Evolutionary conservation across 495 filamentous ascomycete species (phyloP), one percentile per base, ranked within the genome.

Genomic region (Hyaloscypha variabilis): DNA sequence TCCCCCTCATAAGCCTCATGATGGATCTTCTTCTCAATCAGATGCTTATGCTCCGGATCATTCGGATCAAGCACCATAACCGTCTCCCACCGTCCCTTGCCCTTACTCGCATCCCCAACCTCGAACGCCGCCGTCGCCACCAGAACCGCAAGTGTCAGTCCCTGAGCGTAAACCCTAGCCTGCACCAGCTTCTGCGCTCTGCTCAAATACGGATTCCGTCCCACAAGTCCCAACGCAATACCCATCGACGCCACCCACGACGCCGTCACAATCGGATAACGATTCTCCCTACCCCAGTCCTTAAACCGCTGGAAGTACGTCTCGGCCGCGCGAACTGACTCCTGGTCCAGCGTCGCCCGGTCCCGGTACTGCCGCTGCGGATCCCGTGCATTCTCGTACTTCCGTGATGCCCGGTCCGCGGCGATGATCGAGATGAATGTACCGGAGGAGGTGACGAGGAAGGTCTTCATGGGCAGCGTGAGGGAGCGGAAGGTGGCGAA

Each of bases 141-240:
- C 65, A 99, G 78, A 59, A 98, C 92, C 72, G 90, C 91, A 21
- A 99, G 78, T 56, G 95, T 97, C 71, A 97, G 78, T 19, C 93
- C 93, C 80, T 99, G 95, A n/a, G 95, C 95, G 79, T 98, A 98
- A 66, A 99, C 90, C 82, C 95, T 88, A 11, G 96, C 96, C 83
- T 99, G 95, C 23, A 99, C 95, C 28, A 99, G 81, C 82, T 99
- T 99, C 85, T 99, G 95, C 69, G 82, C 76, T 1, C 83, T 85
- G 23, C 82, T 86, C 8, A 98, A 77, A 77, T 91, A 93, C 56
- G 84, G 86, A 77, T 91, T 94, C 65, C 91, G 83, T 59, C 89
- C 84, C 50, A 97, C 94, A 11, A 97, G 70, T 49, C 79, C 89
- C 29, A 97, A 82, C 0, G 91, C 87, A 30, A 89, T 74, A 25